Evolutionary conservation across 2,329 filamentous ascomycete genomes (phyloP).

Genomic region (Escovopsis weberi): DNA sequence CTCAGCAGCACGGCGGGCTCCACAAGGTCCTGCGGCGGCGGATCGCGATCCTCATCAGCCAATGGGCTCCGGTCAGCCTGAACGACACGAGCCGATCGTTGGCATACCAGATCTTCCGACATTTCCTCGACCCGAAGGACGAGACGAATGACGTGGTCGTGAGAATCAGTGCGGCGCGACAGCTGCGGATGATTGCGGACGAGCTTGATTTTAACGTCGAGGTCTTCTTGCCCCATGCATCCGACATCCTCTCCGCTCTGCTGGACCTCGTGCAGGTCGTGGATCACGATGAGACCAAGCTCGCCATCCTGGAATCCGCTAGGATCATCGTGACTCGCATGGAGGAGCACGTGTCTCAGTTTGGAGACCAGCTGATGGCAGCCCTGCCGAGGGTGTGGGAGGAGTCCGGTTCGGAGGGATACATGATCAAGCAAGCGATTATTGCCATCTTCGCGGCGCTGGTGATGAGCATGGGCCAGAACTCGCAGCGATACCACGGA

Average conservation of each 20-base stretch:
- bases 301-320: slow-evolving; percentile 79
- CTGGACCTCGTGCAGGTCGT: slow-evolving; percentile 68
- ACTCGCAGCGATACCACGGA: slow-evolving; percentile 63
- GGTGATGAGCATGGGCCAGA: slow-evolving; percentile 69
- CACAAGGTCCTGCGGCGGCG: slow-evolving; percentile 78
- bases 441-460: slow-evolving; percentile 73
- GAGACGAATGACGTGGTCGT: slow-evolving; percentile 81
- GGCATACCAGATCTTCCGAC: slow-evolving; percentile 79
- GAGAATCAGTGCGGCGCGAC: slow-evolving; percentile 75
- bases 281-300: slow-evolving; percentile 74
- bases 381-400: slow-evolving; percentile 76
- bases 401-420: slow-evolving; percentile 62
- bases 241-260: slow-evolving; percentile 56
- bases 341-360: slow-evolving; percentile 53
- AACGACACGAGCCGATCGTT: slow-evolving; percentile 52
- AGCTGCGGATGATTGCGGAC: slow-evolving; percentile 66
- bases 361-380: slow-evolving; percentile 68
- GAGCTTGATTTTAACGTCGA: slow-evolving; percentile 69
- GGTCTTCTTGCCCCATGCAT: slow-evolving; percentile 62
- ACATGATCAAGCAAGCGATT: slow-evolving; percentile 88
- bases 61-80: slow-evolving; percentile 76
- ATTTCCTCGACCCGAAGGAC: slow-evolving; percentile 67
- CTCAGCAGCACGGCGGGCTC: slow-evolving; percentile 44
- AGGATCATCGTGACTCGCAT: slow-evolving; percentile 67
- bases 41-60: slow-evolving; percentile 74